Evolutionary conservation across 78 protist genomes (phyloP).

Genomic region (Cyanophora paradoxa): DNA sequence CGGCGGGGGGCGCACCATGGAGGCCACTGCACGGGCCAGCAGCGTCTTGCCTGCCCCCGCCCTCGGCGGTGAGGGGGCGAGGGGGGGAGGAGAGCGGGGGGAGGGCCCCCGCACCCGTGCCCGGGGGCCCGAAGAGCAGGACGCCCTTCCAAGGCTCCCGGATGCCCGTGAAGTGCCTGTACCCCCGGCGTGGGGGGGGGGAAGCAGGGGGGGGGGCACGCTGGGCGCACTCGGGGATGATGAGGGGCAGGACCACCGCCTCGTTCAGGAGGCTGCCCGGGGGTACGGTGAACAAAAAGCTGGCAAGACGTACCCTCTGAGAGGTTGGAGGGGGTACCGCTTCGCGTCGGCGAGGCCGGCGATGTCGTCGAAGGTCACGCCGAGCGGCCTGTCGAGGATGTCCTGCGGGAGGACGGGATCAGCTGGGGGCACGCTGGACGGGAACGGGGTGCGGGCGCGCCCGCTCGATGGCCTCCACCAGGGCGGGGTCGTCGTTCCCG

Average conservation of each 20-base stretch:
- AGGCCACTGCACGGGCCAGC: conserved; percentile 29
- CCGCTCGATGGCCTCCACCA: neutral
- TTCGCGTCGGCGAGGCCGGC: neutral
- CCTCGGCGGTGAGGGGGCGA: no score
- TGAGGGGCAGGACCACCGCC: conserved; percentile 29
- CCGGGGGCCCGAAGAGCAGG: conserved; percentile 43
- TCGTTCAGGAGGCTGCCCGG: neutral
- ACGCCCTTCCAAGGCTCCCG: conserved; percentile 41
- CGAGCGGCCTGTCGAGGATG: conserved; percentile 9
- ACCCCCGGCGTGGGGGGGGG: no score
- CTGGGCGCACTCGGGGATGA: conserved; percentile 26
- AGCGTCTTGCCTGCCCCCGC: neutral
- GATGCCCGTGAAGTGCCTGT: conserved; percentile 9
- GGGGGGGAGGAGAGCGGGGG: no score
- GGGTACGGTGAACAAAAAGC: neutral
- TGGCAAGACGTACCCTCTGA: neutral
- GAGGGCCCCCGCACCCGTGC: conserved; percentile 21
- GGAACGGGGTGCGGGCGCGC: no score
- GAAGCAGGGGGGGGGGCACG: no score
- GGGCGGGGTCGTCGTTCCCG: neutral
- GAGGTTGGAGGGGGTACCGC: neutral
- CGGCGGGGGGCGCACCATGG: no score
- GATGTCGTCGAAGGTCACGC: neutral
- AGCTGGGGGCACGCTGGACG: no score
- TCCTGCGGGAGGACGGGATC: no score